These are phyloP conservation scores for Catharanthus roseus DNA, from an alignment of 257 asterid species.

Conservation along the genomic window DNA sequence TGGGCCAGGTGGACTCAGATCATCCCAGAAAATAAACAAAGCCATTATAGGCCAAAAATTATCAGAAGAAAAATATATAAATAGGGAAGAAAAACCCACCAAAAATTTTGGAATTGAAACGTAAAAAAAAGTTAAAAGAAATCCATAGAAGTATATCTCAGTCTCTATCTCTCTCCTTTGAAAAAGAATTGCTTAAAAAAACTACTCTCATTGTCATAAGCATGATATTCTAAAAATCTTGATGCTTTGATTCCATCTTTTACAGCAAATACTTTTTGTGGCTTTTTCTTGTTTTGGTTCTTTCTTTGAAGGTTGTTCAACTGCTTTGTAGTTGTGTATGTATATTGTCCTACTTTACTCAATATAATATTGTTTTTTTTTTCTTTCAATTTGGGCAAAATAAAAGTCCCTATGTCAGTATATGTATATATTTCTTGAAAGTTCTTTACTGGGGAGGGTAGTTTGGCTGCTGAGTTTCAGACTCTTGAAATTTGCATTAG, in stretches of 20 bases:
- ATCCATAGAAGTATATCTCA: neutral
- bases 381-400: conserved; percentile 20
- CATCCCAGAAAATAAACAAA: conserved; percentile 1
- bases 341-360: conserved; percentile 4
- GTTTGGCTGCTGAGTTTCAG: conserved; percentile 29
- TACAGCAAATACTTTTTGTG: conserved; percentile 17
- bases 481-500: conserved; percentile 28
- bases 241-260: conserved; percentile 30
- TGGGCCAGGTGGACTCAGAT: conserved; percentile 11
- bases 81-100: neutral
- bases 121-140: conserved; percentile 4
- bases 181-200: neutral
- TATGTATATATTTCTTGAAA: conserved; percentile 16
- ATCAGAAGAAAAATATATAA: neutral
- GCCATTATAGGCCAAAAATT: neutral
- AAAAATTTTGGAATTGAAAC: neutral
- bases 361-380: conserved; percentile 25
- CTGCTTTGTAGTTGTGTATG: conserved; percentile 20
- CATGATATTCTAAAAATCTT: conserved; percentile 22
- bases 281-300: conserved; percentile 19
- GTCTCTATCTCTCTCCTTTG: neutral
- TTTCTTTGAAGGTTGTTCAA: conserved; percentile 29
- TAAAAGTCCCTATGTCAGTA: conserved; percentile 8
- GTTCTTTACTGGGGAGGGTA: conserved; percentile 32
- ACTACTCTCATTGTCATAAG: conserved; percentile 12